A percentile compares a stretch with the other conserved stretches of the same genome.
Conservation (phyloP, 2,329 filamentous ascomycete species). For the Talaromyces pinophilus region DNA sequence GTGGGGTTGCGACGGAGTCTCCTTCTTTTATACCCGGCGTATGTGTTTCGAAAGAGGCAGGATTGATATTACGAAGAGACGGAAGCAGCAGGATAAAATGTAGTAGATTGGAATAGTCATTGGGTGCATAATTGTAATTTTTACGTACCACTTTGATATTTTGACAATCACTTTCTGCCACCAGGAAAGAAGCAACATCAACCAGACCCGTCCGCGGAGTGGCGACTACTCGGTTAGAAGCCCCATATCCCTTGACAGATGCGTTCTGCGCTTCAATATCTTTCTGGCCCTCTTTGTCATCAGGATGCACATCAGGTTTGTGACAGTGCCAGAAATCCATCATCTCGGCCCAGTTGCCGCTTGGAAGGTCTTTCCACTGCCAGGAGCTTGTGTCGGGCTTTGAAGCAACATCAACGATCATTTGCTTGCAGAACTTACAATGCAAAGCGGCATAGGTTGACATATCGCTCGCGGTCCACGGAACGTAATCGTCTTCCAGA, state of each 20-base stretch:
- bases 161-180: slow-evolving; percentile 67
- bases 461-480: slow-evolving; percentile 45
- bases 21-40: slow-evolving; percentile 58
- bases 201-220: slow-evolving; percentile 71
- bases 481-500: slow-evolving; percentile 35
- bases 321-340: slow-evolving; percentile 99
- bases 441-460: slow-evolving; percentile 33
- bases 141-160: slow-evolving; percentile 42
- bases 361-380: slow-evolving; percentile 88
- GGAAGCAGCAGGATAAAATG: neutral
- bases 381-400: slow-evolving; percentile 35
- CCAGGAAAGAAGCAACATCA: slow-evolving; percentile 74
- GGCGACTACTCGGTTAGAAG: slow-evolving; percentile 71
- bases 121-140: neutral
- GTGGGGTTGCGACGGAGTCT: slow-evolving; percentile 49
- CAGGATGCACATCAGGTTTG: slow-evolving; percentile 66
- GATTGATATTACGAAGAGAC: neutral
- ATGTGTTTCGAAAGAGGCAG: slow-evolving; percentile 2
- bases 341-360: slow-evolving; percentile 98
- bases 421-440: slow-evolving; percentile 42
- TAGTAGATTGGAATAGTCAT: slow-evolving; percentile 15
- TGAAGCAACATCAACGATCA: slow-evolving; percentile 30
- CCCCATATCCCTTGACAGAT: slow-evolving; percentile 74
- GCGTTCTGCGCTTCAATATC: slow-evolving; percentile 52
- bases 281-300: slow-evolving; percentile 42